Base-by-base conservation (phyloP, 2,329 filamentous ascomycete genomes). In the Chalara sp. region DNA sequence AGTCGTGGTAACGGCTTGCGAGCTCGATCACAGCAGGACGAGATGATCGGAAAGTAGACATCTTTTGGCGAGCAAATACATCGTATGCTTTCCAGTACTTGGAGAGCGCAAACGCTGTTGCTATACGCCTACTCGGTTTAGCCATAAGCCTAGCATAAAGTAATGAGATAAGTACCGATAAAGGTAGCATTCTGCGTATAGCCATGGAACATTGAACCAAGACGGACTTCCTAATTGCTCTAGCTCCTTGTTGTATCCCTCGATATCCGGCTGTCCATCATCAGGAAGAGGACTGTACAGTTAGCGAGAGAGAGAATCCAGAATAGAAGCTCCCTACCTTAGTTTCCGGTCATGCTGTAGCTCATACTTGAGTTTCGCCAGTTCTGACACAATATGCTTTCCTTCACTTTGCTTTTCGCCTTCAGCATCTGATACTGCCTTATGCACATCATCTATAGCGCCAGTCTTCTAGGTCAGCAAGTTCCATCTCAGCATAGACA, bases 391-490 rank as follows among this genome's bases (percentile, higher is more conserved):
- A 53, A 99, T 90, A 61, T 74, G 76, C 74, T 96, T 96, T 62
- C 93, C 93, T 68, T 97, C 93, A 29, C 79, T 79, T 33, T 76
- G 70, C 64, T 86, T 86, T 53, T 81, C 76, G 7, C 82, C 69
- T 47, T 89, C 81, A 5, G 54, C 58, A 35, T 78, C 74, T 33
- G 75, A 73, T 4, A 86, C 78, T 6, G 87, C 77, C 48, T 87
- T 87, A 71, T 95, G 90, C n/a, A 95, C 78, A 68, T 97, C 92
- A 67, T 99, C 92, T 63, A 99, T 93, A 50, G 86, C 88, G 66
- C 90, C 83, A 12, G 93, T 97, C 89, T 95, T 50, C 33, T 10
- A 33, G 46, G 50, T 67, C 50, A 67, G 62, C 45, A 45, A 4
- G 46, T 21, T 13, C 30, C 32, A 39, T 32, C n/a, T 3, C 35